Conservation (phyloP, 1,284 basidiomycete genomes). For the Fomitopsis betulina region DNA sequence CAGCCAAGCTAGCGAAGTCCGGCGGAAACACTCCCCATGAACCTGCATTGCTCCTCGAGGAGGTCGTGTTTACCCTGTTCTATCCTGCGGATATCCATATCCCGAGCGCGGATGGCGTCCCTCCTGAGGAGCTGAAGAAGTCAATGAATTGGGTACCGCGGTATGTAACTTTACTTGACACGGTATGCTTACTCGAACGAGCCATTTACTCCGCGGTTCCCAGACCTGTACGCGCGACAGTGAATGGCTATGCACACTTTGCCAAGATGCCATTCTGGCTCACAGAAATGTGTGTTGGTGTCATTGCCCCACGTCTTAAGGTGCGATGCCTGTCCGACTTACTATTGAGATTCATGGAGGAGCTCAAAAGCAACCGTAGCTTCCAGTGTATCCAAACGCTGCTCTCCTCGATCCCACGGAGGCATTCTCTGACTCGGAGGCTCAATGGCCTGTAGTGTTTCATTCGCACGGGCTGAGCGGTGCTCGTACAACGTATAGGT, state of each 20-base stretch:
- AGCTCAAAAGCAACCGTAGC: slow-evolving; percentile 33
- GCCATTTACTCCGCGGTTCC: not conserved
- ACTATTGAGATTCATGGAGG: not conserved
- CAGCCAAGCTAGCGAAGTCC: slow-evolving; percentile 29
- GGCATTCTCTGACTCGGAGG: not conserved
- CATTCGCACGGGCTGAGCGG: slow-evolving; percentile 85
- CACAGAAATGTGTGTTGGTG: slow-evolving; percentile 44
- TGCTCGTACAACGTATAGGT: slow-evolving; percentile 68
- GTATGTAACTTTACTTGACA: slow-evolving; percentile 27
- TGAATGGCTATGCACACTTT: slow-evolving; percentile 42
- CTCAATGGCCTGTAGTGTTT: slow-evolving; percentile 65
- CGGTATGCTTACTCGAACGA: not conserved
- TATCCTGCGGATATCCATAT: slow-evolving; percentile 43
- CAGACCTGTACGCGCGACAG: slow-evolving; percentile 33
- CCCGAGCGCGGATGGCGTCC: not conserved
- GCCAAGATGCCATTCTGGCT: slow-evolving; percentile 41
- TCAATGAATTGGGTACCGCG: slow-evolving; percentile 50
- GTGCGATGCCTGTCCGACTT: slow-evolving; percentile 6
- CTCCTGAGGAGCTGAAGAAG: slow-evolving; percentile 28
- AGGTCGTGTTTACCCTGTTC: slow-evolving; percentile 55
- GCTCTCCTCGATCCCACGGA: slow-evolving; percentile 43
- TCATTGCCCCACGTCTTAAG: slow-evolving; percentile 36
- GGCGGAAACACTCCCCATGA: slow-evolving; percentile 24
- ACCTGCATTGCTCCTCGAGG: slow-evolving; percentile 45
- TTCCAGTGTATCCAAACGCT: slow-evolving; percentile 54